These are phyloP conservation scores for Westerdykella ornata DNA, from an alignment of 2,329 filamentous ascomycete genomes.

Conservation along the genomic window DNA sequence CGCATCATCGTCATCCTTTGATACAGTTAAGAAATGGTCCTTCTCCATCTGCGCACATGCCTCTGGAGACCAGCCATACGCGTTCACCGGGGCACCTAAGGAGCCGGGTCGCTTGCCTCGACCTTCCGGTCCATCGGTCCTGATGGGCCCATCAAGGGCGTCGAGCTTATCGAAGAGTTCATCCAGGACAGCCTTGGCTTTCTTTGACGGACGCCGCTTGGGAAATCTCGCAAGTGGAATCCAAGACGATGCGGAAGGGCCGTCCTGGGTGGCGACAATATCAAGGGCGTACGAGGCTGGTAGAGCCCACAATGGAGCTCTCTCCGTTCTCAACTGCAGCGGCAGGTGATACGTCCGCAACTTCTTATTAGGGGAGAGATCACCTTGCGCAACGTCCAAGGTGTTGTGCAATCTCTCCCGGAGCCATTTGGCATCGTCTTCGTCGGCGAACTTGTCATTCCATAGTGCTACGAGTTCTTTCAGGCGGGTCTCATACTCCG, in stretches of 20 bases:
- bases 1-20: not conserved
- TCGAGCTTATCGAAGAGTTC: constrained; percentile 59
- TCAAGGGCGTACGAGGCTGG: constrained; percentile 77
- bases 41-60: constrained; percentile 77
- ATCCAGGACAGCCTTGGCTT: constrained; percentile 63
- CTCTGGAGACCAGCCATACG: constrained; percentile 78
- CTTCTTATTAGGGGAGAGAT: constrained; percentile 37
- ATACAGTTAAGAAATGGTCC: not conserved
- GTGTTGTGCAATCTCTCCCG: constrained; percentile 49
- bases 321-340: constrained; percentile 66
- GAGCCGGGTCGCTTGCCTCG: constrained; percentile 59
- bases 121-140: constrained; percentile 35
- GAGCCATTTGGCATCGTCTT: constrained; percentile 52
- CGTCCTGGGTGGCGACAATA: constrained; percentile 69
- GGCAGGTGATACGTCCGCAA: constrained; percentile 62
- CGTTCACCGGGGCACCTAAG: constrained; percentile 63
- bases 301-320: constrained; percentile 71
- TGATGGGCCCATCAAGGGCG: constrained; percentile 41
- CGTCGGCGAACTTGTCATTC: constrained; percentile 60
- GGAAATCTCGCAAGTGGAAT: constrained; percentile 60
- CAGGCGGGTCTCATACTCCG: constrained; percentile 58
- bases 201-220: constrained; percentile 57
- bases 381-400: constrained; percentile 28
- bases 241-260: constrained; percentile 60
- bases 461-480: constrained; percentile 60